Evolutionary conservation across 768 basidiomycete species (phyloP), one percentile per base, ranked within the genome.

Genomic region (Exidia glandulosa): DNA sequence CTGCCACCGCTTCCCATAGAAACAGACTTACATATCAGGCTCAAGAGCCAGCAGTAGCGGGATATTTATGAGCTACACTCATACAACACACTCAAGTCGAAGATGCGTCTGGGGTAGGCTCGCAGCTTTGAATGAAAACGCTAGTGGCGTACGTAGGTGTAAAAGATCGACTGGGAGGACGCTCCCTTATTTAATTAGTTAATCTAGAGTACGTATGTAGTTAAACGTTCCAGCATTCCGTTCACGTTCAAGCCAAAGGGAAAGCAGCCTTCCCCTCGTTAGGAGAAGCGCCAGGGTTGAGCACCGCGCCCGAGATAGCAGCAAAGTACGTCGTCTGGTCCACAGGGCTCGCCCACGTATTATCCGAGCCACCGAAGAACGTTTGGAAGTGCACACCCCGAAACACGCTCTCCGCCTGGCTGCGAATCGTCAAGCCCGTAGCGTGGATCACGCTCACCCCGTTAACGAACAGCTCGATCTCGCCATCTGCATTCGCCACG

Each of bases 301-400:
- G 79, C 67, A 87, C 79, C 41, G 83, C 83, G 60, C 85, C 74
- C 9, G 84, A 84, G 71, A 87, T 85, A 69, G 85, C 85, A 63
- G 85, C 79, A 73, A 88, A 87, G 70, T 76, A 88, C 23, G 78
- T 70, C 64, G 76, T 72, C 70, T 88, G 86, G 57, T 79, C 75
- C 66, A 80, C 79, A 16, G 86, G 82, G 5, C 81, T 79, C n/a
- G 84, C 86, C 74, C 75, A 88, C 29, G 47, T 50, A 33, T 52
- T 25, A 16, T 56, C 66, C 74, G 59, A 64, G 79, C 82, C 85
- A 55, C 86, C 86, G 64, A 90, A 88, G 79, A 88, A 88, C 19
- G 86, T 85, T 72, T 88, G 84, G 30, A 85, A 80, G 69, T 82
- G 82, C 60, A 87, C 80, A 25, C 88, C 87, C 34, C 81, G 77